Percentiles rank a stretch among this genome's conserved stretches.
phyloP scores from a whole-genome alignment of 495 filamentous ascomycete genomes.

The Letharia lupina region DNA sequence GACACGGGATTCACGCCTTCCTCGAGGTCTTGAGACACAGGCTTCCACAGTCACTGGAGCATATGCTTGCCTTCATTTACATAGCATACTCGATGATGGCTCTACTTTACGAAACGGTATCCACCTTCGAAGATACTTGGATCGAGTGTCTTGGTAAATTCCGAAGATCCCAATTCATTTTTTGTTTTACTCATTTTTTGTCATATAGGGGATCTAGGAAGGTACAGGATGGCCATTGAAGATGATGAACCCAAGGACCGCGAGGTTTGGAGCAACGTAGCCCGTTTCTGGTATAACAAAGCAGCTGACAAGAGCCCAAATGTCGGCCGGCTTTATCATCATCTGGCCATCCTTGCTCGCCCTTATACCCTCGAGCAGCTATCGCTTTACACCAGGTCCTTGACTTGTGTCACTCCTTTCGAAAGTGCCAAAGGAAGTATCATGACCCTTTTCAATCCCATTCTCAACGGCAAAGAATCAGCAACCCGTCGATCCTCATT shows the following conservation, averaged over 20 bases:
- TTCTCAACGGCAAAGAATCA: constrained; percentile 40
- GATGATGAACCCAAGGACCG: constrained; percentile 52
- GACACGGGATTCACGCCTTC: constrained; percentile 44
- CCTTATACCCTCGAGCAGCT: constrained; percentile 67
- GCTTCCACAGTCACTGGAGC: constrained; percentile 40
- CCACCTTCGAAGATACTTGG: constrained; percentile 74
- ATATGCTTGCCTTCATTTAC: constrained; percentile 47
- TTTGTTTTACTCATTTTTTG: not conserved
- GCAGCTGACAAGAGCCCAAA: constrained; percentile 63
- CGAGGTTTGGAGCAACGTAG: constrained; percentile 70
- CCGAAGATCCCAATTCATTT: no score
- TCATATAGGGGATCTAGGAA: constrained; percentile 31
- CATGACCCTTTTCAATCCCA: constrained; percentile 59
- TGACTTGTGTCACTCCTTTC: constrained; percentile 46
- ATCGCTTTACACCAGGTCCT: constrained; percentile 57
- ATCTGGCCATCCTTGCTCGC: constrained; percentile 71
- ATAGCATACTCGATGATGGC: constrained; percentile 48
- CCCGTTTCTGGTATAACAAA: constrained; percentile 72
- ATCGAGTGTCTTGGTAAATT: constrained; percentile 62
- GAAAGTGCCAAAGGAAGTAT: constrained; percentile 58
- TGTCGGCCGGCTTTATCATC: constrained; percentile 73
- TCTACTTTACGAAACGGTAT: constrained; percentile 43
- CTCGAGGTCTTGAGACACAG: constrained; percentile 39
- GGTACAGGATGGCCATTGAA: constrained; percentile 48
- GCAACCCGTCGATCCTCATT: constrained; percentile 34